Evolutionary conservation across 2,329 filamentous ascomycete species (phyloP), one percentile per base, ranked within the genome.

Genomic region (Penicillium expansum): DNA sequence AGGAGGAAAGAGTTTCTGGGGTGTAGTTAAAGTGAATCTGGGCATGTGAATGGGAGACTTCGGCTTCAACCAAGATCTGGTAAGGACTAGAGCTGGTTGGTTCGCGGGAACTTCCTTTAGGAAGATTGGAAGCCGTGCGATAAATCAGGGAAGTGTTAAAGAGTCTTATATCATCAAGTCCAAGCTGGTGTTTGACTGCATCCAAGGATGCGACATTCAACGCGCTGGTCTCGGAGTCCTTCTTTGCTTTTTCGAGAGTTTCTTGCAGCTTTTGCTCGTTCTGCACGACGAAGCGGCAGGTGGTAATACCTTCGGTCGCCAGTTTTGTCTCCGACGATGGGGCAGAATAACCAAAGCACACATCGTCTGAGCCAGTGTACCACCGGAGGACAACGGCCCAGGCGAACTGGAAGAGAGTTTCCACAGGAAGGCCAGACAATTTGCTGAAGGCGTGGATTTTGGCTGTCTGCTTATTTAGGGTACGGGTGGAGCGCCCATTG

Each of bases 1-100:
- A 58, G 4, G 61, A 55, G 45, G 81, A 80, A 24, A 88, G 75
- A 22, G 80, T 72, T 41, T 78, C 76, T 0, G 79, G 77, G n/a
- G 83, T 77, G 4, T 75, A 72, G 33, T 79, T 79, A 22, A 88
- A 76, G 52, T 84, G 80, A 2, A 74, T 67, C 22, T 86, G 73
- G 3, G 82, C 81, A 6, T 61, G 60, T 8, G 62, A 53, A 10
- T 61, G 55, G 16, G 66, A 68, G 7, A 69, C 62, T n/a, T 64
- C 63, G 2, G 69, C 67, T 27, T 69, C 65, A 10, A 74, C 61
- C 7, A 61, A 52, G 18, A 74, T 63, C n/a, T 69, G 62, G 32
- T 67, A 70, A 18, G 58, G 42, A 18, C 54, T 63, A 4, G 57
- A 55, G 20, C 52, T 55, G 9, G 48, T 22, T 8, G 57, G 44